phyloP scores from a whole-genome alignment of 2,329 filamentous ascomycete species.

The Ustilaginoidea virens region DNA sequence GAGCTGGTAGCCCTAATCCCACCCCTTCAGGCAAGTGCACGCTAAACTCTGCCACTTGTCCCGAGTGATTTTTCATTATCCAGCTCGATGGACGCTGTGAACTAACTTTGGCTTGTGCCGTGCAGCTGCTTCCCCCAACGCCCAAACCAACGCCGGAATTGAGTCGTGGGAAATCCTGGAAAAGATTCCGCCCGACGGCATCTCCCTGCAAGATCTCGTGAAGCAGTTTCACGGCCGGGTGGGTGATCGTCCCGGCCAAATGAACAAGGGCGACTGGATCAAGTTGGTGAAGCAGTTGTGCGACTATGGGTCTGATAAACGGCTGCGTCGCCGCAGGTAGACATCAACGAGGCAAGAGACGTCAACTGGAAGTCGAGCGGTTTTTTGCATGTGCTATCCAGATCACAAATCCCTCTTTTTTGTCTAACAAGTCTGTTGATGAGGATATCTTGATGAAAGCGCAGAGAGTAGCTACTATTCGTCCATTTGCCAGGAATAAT shows the following conservation, averaged over 20 bases:
- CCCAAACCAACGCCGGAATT: constrained; percentile 20
- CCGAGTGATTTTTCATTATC: no score
- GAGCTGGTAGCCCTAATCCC: constrained; percentile 44
- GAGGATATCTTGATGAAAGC: no score
- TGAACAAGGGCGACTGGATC: constrained; percentile 40
- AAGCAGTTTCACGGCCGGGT: constrained; percentile 38
- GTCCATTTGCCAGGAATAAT: constrained; percentile 96
- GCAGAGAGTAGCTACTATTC: no score
- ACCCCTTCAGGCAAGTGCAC: constrained; percentile 23
- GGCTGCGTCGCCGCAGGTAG: constrained; percentile 26
- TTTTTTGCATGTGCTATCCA: no score
- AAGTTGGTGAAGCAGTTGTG: constrained; percentile 40
- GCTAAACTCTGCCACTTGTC: no score
- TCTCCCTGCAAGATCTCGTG: constrained; percentile 37
- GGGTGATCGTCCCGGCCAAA: constrained; percentile 33
- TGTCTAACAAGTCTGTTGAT: no score
- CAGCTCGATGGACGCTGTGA: no score
- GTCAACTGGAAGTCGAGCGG: no score
- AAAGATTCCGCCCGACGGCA: constrained; percentile 36
- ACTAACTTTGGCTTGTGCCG: constrained; percentile 1
- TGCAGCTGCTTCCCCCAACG: constrained; percentile 18
- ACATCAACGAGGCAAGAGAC: background rate
- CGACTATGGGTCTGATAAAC: constrained; percentile 38
- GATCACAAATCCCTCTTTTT: no score
- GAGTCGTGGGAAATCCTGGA: constrained; percentile 38